Percentiles rank a stretch among this genome's conserved stretches.
Evolutionary conservation across 257 asterid species (phyloP).

Genomic region (Ilex asprella): DNA sequence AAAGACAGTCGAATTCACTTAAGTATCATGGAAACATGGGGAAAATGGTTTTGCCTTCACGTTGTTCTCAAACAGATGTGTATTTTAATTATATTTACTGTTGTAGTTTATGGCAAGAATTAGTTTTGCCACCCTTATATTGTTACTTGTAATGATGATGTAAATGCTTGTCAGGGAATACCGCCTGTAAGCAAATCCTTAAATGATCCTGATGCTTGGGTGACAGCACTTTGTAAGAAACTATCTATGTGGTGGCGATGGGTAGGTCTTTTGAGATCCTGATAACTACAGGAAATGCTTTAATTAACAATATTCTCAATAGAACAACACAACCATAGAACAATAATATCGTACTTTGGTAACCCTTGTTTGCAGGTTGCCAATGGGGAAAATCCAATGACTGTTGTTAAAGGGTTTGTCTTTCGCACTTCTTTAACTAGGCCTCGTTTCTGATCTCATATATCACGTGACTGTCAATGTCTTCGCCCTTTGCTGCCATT

Average conservation of each 20-base stretch:
- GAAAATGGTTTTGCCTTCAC: no score
- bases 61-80: no score
- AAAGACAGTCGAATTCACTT: no score
- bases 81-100: no score
- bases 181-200: conserved; percentile 31
- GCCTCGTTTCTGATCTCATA: conserved; percentile 11
- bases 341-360: conserved; percentile 11
- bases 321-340: not conserved
- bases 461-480: not conserved
- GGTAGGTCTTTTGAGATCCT: conserved; percentile 42
- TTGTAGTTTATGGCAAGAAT: no score
- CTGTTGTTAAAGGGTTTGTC: conserved; percentile 64
- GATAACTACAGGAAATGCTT: conserved; percentile 5
- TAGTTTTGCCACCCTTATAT: no score
- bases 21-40: no score
- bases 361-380: conserved; percentile 54
- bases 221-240: conserved; percentile 45
- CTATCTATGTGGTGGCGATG: conserved; percentile 83
- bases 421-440: conserved; percentile 9
- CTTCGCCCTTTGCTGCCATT: conserved; percentile 9
- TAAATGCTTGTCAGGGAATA: conserved; percentile 53
- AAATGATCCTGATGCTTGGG: conserved; percentile 58
- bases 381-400: conserved; percentile 67
- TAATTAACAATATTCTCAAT: not conserved
- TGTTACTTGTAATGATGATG: no score